Evolutionary conservation across 768 basidiomycete genomes (phyloP), one percentile per base, ranked within the genome.

Genomic region (Russula lepida): DNA sequence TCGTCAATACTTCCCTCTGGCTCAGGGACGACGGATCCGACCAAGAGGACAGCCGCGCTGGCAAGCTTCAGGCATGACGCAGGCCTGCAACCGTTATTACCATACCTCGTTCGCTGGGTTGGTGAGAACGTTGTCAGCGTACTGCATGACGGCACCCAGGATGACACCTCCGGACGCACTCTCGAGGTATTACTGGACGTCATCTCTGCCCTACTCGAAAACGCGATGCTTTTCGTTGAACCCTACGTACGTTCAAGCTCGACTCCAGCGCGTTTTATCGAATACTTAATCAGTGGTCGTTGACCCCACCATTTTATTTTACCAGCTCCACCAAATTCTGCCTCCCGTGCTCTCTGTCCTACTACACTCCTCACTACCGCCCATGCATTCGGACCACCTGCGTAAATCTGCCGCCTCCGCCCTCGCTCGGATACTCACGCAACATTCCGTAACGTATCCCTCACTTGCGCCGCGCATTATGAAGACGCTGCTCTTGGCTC

Each of bases 61-160:
- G 92, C 91, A 7, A 94, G 91, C 69, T 74, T 99, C 66, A 77
- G 92, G 56, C 82, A 83, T 63, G 97, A 99, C 66, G 92, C 93
- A 2, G 95, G 95, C 3, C 71, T 99, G 62, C 91, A 94, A 66
- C 89, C 92, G 5, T 80, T 99, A 19, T 73, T 99, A 27, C 93
- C 95, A 0, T 98, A 98, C 70, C 78, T 99, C 30, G 89, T 98
- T 51, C 84, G 91, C 39, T 99, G 97, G 97, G 82, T 95, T 0
- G 90, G 88, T 17, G 94, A 98, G 70, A 88, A 92, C 41, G 88
- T 92, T 1, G 85, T 89, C 15, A 76, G 76, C 7, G 83, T 82
- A 0, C 72, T 93, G 46, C 73, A 71, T 55, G 74, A 77, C 35
- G 77, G 74, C 11, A 54, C 69, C 12, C 81, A 86, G 61, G 76